Evolutionary conservation across 31 red algal species (phyloP).

Genomic region (Porphyra umbilicalis): DNA sequence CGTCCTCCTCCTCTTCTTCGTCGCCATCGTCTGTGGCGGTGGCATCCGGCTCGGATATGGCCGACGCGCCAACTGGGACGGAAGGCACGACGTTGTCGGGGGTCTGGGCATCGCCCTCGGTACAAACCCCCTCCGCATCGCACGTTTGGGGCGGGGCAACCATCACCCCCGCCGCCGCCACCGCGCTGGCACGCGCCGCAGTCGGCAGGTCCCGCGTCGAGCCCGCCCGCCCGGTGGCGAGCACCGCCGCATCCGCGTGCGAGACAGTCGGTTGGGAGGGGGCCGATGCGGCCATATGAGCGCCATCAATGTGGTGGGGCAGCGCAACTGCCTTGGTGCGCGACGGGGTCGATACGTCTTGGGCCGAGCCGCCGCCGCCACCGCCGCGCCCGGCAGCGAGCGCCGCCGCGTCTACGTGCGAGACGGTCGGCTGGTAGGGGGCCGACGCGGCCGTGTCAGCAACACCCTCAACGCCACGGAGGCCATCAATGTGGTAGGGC

Average conservation of each 20-base stretch:
- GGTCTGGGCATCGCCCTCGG: background rate
- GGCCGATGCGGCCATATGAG: background rate
- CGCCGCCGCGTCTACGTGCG: background rate
- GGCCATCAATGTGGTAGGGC: no score
- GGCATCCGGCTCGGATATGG: background rate
- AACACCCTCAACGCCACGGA: no score
- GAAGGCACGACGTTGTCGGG: background rate
- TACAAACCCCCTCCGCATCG: background rate
- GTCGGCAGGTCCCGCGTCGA: no score
- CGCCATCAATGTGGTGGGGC: no score
- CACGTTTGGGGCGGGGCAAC: background rate
- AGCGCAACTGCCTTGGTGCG: no score
- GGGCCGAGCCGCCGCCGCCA: no score
- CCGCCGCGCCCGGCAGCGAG: no score
- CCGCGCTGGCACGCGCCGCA: no score
- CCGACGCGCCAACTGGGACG: background rate
- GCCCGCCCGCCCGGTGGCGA: no score
- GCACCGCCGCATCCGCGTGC: background rate
- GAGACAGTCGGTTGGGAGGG: background rate
- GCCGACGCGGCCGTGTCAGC: background rate
- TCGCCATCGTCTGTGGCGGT: no score
- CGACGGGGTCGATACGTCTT: no score
- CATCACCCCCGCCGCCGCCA: background rate
- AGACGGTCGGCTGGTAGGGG: background rate
- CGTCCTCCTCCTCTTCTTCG: background rate